phyloP scores from a whole-genome alignment of 805 yeast genomes.

The Candida pseudoglaebosa region DNA sequence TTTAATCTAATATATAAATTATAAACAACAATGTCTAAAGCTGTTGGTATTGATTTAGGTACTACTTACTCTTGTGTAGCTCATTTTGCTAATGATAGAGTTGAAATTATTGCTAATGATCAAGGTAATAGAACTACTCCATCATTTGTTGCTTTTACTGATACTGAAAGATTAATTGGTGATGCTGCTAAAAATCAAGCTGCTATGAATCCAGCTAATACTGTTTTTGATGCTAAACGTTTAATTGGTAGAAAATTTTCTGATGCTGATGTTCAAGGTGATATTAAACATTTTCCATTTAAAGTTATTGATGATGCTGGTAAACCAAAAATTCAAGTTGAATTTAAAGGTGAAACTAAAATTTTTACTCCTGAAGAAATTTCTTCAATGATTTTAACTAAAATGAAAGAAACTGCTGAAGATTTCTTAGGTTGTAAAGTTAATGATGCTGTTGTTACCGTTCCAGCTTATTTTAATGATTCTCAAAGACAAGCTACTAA shows the following conservation, averaged over 20 bases:
- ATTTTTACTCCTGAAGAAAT: slow-evolving; percentile 92
- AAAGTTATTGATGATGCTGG: slow-evolving; percentile 71
- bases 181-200: slow-evolving; percentile 99
- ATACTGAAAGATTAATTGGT: slow-evolving; percentile 89
- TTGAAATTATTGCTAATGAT: slow-evolving; percentile 95
- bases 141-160: slow-evolving; percentile 93
- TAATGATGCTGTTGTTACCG: slow-evolving; percentile 91
- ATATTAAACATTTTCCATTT: slow-evolving; percentile 71
- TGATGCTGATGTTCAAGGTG: slow-evolving; percentile 73
- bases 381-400: slow-evolving; percentile 85
- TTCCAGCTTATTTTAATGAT: slow-evolving; percentile 96
- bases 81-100: slow-evolving; percentile 86
- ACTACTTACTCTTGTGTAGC: slow-evolving; percentile 96
- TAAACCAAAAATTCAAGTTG: slow-evolving; percentile 80
- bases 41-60: slow-evolving; percentile 91
- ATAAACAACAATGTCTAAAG: slow-evolving; percentile 42
- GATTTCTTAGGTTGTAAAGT: slow-evolving; percentile 56
- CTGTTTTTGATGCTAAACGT: slow-evolving; percentile 91
- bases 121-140: slow-evolving; percentile 99
- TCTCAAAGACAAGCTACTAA: slow-evolving; percentile 98
- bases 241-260: slow-evolving; percentile 85
- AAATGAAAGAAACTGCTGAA: slow-evolving; percentile 92
- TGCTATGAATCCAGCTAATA: slow-evolving; percentile 88
- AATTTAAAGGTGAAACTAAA: slow-evolving; percentile 84
- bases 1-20: slow-evolving; percentile 2